These are phyloP conservation scores for Murraya koenigii DNA, from an alignment of 345 rosid genomes.

Conservation along the genomic window DNA sequence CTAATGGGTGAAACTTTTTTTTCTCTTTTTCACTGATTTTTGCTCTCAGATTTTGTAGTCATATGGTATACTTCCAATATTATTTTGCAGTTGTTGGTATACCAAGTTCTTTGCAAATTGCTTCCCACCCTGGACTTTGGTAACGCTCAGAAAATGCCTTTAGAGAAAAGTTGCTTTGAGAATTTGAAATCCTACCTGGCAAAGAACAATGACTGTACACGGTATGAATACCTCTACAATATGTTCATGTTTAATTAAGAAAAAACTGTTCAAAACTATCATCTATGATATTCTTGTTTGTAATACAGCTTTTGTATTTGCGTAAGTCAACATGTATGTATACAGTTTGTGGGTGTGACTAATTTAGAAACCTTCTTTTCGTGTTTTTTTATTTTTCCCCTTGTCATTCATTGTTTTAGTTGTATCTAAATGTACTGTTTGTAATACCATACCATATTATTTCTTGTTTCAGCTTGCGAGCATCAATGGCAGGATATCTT, in stretches of 20 bases:
- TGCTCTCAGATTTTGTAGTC: not conserved
- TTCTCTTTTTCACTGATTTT: not conserved
- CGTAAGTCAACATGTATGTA: not conserved
- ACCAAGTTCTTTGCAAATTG: slow-evolving; percentile 69
- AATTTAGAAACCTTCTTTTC: not conserved
- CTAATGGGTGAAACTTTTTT: slow-evolving; percentile 5
- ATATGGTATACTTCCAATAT: slow-evolving; percentile 2
- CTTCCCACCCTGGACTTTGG: slow-evolving; percentile 40
- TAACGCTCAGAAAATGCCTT: slow-evolving; percentile 36
- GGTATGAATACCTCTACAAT: slow-evolving; percentile 39
- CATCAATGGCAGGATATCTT: slow-evolving; percentile 95
- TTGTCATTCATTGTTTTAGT: not conserved
- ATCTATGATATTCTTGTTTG: not conserved
- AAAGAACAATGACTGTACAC: slow-evolving; percentile 79
- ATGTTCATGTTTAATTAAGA: not conserved
- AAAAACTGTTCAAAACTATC: not conserved
- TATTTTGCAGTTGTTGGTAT: slow-evolving; percentile 70
- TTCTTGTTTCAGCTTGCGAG: slow-evolving; percentile 59
- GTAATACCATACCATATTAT: too few relatives aligned
- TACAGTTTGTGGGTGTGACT: not conserved
- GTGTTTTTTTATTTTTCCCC: too few relatives aligned
- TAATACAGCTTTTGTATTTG: not conserved
- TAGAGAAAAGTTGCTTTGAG: slow-evolving; percentile 75
- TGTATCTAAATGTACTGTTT: not conserved
- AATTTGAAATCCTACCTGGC: slow-evolving; percentile 72